Conservation (phyloP, 768 basidiomycete genomes). For the Steccherinum ochraceum region DNA sequence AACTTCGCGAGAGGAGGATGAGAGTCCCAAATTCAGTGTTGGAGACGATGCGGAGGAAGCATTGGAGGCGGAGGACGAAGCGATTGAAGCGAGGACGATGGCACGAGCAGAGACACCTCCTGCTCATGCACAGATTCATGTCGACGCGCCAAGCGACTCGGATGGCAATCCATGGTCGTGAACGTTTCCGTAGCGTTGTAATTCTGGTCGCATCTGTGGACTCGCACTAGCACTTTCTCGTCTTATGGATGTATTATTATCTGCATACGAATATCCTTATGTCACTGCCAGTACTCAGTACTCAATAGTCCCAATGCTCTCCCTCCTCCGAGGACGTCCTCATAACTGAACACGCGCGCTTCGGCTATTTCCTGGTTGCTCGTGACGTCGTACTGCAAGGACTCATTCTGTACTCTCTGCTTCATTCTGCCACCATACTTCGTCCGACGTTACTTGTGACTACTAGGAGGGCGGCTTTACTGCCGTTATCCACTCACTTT, state of each 20-base stretch:
- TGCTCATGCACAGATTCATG: constrained; percentile 31
- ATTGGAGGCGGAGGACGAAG: constrained; percentile 25
- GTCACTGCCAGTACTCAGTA: too few relatives aligned
- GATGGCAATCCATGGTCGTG: constrained; percentile 61
- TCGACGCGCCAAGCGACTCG: constrained; percentile 31
- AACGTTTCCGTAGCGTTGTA: background rate
- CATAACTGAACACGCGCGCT: too few relatives aligned
- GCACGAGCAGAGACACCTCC: constrained; percentile 37
- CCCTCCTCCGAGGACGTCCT: too few relatives aligned
- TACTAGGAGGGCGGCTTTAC: too few relatives aligned
- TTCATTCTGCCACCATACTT: too few relatives aligned
- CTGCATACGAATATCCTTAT: background rate
- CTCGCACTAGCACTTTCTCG: background rate
- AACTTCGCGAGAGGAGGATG: constrained; percentile 13
- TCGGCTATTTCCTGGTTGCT: too few relatives aligned
- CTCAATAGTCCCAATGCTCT: too few relatives aligned
- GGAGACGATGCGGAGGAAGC: constrained; percentile 34
- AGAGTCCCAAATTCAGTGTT: constrained; percentile 27
- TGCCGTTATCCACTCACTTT: too few relatives aligned
- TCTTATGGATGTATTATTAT: background rate
- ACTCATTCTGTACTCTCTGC: too few relatives aligned
- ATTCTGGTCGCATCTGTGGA: background rate
- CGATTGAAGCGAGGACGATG: constrained; percentile 16
- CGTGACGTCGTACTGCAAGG: too few relatives aligned
- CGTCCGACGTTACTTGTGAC: too few relatives aligned